These are phyloP conservation scores for Kwoniella botswanensis DNA, from an alignment of 768 basidiomycete genomes.

Conservation along the genomic window DNA sequence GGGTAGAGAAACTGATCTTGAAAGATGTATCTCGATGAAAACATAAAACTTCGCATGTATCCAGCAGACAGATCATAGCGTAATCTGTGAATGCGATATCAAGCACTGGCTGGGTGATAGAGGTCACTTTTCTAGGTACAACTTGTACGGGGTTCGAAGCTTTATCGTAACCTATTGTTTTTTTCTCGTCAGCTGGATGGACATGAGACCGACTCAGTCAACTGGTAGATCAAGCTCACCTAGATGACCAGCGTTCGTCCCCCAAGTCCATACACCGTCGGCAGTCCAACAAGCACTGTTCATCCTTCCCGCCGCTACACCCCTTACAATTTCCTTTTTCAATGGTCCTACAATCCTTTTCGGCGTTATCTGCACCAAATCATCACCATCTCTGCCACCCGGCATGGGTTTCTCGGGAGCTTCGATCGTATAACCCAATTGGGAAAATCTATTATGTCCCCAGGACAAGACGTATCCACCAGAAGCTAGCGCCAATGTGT, in stretches of 20 bases:
- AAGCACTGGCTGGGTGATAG: slow-evolving; percentile 71
- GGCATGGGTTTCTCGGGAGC: slow-evolving; percentile 45
- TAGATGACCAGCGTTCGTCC: slow-evolving; percentile 88
- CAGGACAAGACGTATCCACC: slow-evolving; percentile 84
- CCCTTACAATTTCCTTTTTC: slow-evolving; percentile 76
- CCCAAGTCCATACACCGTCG: slow-evolving; percentile 68
- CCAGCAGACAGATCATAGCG: slow-evolving; percentile 78
- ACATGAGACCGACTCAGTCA: not conserved
- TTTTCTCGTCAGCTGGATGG: not conserved
- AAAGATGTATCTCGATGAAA: slow-evolving; percentile 76
- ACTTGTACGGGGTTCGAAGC: slow-evolving; percentile 74
- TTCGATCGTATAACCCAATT: slow-evolving; percentile 86
- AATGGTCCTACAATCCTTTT: slow-evolving; percentile 74
- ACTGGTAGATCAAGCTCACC: slow-evolving; percentile 61
- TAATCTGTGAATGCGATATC: slow-evolving; percentile 74
- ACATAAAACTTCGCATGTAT: slow-evolving; percentile 80
- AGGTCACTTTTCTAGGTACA: slow-evolving; percentile 78
- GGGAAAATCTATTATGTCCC: slow-evolving; percentile 86
- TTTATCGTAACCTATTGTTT: slow-evolving; percentile 72
- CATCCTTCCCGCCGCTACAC: slow-evolving; percentile 83
- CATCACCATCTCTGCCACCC: slow-evolving; percentile 59
- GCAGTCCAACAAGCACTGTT: slow-evolving; percentile 88
- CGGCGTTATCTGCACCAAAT: slow-evolving; percentile 79
- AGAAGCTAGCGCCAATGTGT: slow-evolving; percentile 82
- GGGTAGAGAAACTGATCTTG: slow-evolving; percentile 80